These are phyloP conservation scores for Fomitopsis serialis DNA, from an alignment of 768 basidiomycete species.

Conservation along the genomic window DNA sequence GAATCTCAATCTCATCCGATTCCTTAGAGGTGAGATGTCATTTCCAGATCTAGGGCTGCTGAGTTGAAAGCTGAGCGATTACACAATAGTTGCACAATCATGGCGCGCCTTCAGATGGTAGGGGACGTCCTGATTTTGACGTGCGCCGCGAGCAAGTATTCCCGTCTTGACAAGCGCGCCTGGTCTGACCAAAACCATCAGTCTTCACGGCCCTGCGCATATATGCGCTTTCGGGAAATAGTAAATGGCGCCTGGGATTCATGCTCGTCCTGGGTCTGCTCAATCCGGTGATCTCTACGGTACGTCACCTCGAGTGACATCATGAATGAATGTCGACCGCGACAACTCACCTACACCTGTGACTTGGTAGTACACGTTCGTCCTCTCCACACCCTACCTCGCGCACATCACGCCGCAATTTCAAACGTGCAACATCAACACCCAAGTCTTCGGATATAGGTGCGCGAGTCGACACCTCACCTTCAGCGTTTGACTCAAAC, in stretches of 20 bases:
- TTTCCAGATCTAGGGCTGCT: not conserved
- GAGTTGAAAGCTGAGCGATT: not conserved
- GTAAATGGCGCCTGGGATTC: not conserved
- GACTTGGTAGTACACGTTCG: too few relatives aligned
- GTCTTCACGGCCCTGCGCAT: constrained; percentile 13
- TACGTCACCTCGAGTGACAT: too few relatives aligned
- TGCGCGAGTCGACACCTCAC: too few relatives aligned
- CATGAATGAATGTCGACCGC: too few relatives aligned
- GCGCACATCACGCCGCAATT: constrained; percentile 7
- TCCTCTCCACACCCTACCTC: not conserved
- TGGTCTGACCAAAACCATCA: too few relatives aligned
- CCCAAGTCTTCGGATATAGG: not conserved
- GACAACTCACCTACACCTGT: too few relatives aligned
- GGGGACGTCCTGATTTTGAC: not conserved
- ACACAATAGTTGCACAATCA: constrained; percentile 4
- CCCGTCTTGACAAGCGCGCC: too few relatives aligned
- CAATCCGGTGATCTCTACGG: constrained; percentile 7
- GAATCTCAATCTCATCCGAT: too few relatives aligned
- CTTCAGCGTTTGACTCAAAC: too few relatives aligned
- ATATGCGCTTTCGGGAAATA: constrained; percentile 9
- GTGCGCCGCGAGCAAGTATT: not conserved
- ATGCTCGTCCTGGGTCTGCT: constrained; percentile 7
- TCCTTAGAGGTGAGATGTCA: too few relatives aligned
- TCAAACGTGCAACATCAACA: not conserved
- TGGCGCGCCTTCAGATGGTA: constrained; percentile 1